Evolutionary conservation across 176 grass and related monocot genomes (phyloP).

Genomic region (Juncus effusus): DNA sequence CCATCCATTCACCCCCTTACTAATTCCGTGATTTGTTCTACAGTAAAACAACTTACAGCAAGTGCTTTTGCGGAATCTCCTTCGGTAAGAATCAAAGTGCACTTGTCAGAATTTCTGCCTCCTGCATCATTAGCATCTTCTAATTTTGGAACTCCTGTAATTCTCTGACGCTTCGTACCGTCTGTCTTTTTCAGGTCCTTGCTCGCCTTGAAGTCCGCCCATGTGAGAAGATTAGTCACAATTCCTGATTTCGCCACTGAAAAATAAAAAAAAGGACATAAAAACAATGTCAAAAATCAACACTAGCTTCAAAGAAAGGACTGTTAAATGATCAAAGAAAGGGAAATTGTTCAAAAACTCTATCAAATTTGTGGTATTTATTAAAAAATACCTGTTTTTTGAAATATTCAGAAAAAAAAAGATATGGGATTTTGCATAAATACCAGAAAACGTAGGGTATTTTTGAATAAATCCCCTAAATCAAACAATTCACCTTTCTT

Average conservation of each 20-base stretch:
- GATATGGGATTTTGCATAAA: no score
- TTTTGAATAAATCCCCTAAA: no score
- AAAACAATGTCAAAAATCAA: neutral
- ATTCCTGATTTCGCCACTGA: slow-evolving; percentile 61
- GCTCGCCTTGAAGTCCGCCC: slow-evolving; percentile 84
- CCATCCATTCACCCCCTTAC: no score
- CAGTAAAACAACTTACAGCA: slow-evolving; percentile 86
- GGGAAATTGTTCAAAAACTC: no score
- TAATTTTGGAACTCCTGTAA: slow-evolving; percentile 71
- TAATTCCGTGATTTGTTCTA: no score
- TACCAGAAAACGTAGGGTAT: no score
- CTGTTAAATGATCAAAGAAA: no score
- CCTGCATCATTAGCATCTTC: slow-evolving; percentile 97
- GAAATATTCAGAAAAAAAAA: no score
- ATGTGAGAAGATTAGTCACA: slow-evolving; percentile 59
- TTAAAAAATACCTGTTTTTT: no score
- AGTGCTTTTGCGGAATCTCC: slow-evolving; percentile 97
- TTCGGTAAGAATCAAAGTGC: slow-evolving; percentile 92
- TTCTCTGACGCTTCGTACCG: slow-evolving; percentile 61
- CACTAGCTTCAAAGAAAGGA: neutral
- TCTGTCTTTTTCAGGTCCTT: slow-evolving; percentile 96
- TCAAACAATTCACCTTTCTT: slow-evolving; percentile 64
- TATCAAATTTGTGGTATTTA: no score
- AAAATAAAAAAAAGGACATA: slow-evolving; percentile 15
- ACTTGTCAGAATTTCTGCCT: slow-evolving; percentile 56